Evolutionary conservation across 2,329 filamentous ascomycete species (phyloP).

Genomic region (Trichoderma asperellum): DNA sequence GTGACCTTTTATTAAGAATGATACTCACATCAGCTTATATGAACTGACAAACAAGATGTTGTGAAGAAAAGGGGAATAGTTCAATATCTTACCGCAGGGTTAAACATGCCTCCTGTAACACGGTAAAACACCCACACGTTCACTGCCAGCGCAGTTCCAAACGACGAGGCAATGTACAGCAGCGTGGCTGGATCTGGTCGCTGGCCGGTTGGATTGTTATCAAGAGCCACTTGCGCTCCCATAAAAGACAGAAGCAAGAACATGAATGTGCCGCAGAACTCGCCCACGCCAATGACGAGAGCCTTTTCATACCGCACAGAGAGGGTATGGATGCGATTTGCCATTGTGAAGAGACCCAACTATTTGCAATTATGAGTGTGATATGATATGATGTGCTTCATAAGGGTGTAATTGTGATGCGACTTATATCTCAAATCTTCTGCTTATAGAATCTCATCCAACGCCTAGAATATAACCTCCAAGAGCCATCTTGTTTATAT

Average conservation of each 20-base stretch:
- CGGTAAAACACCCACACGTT: constrained; percentile 63
- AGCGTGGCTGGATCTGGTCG: constrained; percentile 44
- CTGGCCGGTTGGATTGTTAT: constrained; percentile 38
- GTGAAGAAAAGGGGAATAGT: background rate
- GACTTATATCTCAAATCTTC: background rate
- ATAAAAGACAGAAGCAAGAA: constrained; percentile 53
- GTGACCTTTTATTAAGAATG: constrained; percentile 49
- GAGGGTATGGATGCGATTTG: background rate
- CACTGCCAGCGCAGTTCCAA: constrained; percentile 55
- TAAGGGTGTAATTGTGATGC: background rate
- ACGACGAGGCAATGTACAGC: constrained; percentile 55
- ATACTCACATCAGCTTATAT: constrained; percentile 2
- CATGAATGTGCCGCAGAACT: constrained; percentile 59
- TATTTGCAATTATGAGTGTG: background rate
- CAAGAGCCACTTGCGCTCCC: constrained; percentile 45
- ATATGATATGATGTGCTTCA: background rate
- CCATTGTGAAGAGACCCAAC: background rate
- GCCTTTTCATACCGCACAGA: background rate
- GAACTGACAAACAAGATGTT: background rate
- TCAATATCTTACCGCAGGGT: constrained; percentile 50
- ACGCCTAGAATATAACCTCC: background rate
- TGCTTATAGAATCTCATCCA: background rate
- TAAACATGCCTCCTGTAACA: constrained; percentile 57
- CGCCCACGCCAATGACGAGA: constrained; percentile 43
- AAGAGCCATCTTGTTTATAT: background rate